Evolutionary conservation across 345 rosid genomes (phyloP).

Genomic region (Iberis pinnata): DNA sequence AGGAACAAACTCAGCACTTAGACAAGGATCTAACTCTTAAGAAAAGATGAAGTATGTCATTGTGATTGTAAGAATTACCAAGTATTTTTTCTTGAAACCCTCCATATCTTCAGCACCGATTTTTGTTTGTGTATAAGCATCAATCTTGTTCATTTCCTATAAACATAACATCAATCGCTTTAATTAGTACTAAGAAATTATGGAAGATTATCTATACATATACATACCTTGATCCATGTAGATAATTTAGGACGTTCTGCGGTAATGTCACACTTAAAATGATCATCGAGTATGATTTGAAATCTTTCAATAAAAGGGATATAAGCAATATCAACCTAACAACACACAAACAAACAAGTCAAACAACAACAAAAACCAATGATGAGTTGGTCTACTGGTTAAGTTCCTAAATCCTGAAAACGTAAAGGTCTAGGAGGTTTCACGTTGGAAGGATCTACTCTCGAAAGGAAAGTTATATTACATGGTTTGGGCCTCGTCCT

Average conservation of each 20-base stretch:
- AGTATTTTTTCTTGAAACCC: slow-evolving; percentile 39
- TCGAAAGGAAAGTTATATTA: too few species aligned
- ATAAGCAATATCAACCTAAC: slow-evolving; percentile 70
- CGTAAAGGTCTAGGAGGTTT: too few species aligned
- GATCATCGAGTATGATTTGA: slow-evolving; percentile 43
- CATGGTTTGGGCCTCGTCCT: too few species aligned
- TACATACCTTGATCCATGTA: slow-evolving; percentile 63
- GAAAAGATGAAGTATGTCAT: too few species aligned
- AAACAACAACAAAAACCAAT: neutral
- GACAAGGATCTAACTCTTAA: too few species aligned
- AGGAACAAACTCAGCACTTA: too few species aligned
- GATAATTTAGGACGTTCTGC: slow-evolving; percentile 68
- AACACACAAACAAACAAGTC: slow-evolving; percentile 8
- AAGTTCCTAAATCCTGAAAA: too few species aligned
- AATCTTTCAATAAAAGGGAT: slow-evolving; percentile 63
- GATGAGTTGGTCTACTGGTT: too few species aligned
- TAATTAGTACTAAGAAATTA: neutral
- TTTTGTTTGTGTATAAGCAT: slow-evolving; percentile 64
- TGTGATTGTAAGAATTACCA: too few species aligned
- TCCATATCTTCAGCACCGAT: slow-evolving; percentile 43
- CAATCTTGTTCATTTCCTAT: slow-evolving; percentile 69
- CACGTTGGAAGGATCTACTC: too few species aligned
- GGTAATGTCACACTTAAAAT: slow-evolving; percentile 47
- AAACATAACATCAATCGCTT: neutral
- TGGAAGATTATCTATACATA: neutral